Evolutionary conservation across 495 filamentous ascomycete species (phyloP).

Genomic region (Usnea hakonensis): DNA sequence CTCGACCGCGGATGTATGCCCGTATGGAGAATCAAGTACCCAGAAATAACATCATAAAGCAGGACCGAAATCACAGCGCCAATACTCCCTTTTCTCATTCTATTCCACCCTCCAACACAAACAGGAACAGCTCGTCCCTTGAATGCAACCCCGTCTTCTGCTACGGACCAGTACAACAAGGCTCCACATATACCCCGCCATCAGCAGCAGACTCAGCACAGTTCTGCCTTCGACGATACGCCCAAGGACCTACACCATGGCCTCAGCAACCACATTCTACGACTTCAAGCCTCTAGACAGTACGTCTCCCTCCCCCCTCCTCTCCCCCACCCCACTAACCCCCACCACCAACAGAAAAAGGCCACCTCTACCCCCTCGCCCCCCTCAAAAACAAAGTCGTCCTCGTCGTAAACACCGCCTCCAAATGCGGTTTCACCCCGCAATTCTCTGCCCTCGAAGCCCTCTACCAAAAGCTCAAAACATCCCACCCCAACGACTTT

Average conservation of each 20-base stretch:
- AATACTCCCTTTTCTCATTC: no score
- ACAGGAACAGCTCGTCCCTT: background rate
- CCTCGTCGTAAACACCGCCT: constrained; percentile 95
- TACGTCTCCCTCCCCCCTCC: constrained; percentile 32
- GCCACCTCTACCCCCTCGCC: constrained; percentile 57
- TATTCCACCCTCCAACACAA: no score
- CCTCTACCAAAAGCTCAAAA: constrained; percentile 71
- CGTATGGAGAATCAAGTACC: no score
- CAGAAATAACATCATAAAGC: no score
- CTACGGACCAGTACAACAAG: background rate
- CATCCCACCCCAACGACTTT: constrained; percentile 65
- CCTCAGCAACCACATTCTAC: constrained; percentile 82
- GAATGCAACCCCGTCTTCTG: background rate
- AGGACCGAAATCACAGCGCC: no score
- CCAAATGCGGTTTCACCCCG: constrained; percentile 98
- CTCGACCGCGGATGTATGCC: constrained; percentile 1
- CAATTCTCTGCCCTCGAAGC: constrained; percentile 89
- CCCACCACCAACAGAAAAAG: constrained; percentile 54
- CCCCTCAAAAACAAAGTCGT: constrained; percentile 81
- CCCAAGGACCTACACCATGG: constrained; percentile 48
- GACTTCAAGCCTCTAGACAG: constrained; percentile 83
- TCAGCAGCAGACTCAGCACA: background rate
- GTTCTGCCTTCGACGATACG: background rate
- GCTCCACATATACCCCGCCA: background rate
- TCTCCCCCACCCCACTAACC: background rate